phyloP scores from a whole-genome alignment of 108 stramenopile genomes.

The Aurantiochytrium sp. region DNA sequence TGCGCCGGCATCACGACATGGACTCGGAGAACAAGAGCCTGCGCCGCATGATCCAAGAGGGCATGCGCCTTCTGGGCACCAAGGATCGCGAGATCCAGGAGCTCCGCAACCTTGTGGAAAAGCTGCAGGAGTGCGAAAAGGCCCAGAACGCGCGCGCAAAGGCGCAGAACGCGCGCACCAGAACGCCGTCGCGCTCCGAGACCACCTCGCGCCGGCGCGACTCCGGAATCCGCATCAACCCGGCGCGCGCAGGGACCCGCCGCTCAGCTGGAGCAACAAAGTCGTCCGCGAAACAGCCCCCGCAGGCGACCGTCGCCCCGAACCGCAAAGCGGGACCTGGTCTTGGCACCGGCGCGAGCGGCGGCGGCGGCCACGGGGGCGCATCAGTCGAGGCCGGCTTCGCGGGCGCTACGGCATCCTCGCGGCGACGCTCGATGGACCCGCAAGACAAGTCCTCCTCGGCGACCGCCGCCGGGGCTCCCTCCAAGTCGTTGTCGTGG shows the following conservation, averaged over 20 bases:
- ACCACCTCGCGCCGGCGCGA: background rate
- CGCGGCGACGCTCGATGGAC: too few species aligned
- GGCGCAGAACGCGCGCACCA: background rate
- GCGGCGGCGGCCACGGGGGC: too few species aligned
- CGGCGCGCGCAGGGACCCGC: background rate
- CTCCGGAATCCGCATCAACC: background rate
- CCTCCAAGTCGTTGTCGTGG: too few species aligned
- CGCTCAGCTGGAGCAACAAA: background rate
- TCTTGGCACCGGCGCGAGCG: too few species aligned
- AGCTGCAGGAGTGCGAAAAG: background rate
- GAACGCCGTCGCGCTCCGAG: background rate
- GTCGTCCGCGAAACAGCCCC: too few species aligned
- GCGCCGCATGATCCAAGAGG: background rate
- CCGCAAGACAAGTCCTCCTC: too few species aligned
- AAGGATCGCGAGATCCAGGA: background rate
- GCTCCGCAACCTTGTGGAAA: background rate
- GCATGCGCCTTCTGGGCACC: background rate
- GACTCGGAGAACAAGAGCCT: background rate
- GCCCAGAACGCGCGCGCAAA: background rate
- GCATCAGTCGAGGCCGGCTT: too few species aligned
- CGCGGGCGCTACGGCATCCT: too few species aligned
- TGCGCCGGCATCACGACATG: slow-evolving; percentile 1
- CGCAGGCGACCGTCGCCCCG: too few species aligned
- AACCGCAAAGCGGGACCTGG: too few species aligned
- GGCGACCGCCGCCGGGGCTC: too few species aligned